These are phyloP conservation scores for Rubia peregrina DNA, from an alignment of 305 asterid species.

Conservation along the genomic window DNA sequence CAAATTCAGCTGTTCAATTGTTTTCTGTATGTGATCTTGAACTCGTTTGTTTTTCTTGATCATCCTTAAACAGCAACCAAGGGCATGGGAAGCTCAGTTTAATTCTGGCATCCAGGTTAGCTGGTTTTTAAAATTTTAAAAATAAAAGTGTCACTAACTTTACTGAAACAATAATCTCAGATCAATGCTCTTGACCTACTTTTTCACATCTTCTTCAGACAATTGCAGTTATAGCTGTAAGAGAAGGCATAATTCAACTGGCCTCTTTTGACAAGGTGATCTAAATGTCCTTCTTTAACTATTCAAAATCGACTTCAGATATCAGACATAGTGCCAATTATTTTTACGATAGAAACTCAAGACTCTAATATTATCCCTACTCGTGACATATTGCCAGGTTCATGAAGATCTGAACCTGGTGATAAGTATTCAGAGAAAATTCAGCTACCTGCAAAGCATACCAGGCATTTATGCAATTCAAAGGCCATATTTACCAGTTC, in stretches of 20 bases:
- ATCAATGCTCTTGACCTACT: neutral
- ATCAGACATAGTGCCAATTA: neutral
- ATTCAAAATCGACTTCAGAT: neutral
- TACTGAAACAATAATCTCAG: neutral
- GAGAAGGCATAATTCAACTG: slow-evolving; percentile 75
- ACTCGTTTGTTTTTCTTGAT: slow-evolving; percentile 13
- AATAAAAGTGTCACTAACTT: neutral
- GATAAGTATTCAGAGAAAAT: slow-evolving; percentile 58
- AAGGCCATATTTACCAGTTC: slow-evolving; percentile 44
- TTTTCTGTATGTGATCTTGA: neutral
- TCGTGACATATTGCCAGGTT: slow-evolving; percentile 27
- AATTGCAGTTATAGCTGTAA: slow-evolving; percentile 60
- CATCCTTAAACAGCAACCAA: slow-evolving; percentile 51
- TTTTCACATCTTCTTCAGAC: slow-evolving; percentile 40
- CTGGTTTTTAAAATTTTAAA: neutral
- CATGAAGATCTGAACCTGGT: slow-evolving; percentile 59
- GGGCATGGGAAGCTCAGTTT: slow-evolving; percentile 83
- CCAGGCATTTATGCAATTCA: slow-evolving; percentile 54
- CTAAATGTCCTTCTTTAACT: neutral
- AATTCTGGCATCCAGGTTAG: slow-evolving; percentile 77
- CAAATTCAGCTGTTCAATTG: slow-evolving; percentile 1
- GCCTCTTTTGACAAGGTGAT: slow-evolving; percentile 71
- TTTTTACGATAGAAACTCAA: no score
- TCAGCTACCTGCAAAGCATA: slow-evolving; percentile 61
- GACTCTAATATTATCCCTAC: neutral